A percentile compares a stretch with the other conserved stretches of the same genome.
Evolutionary conservation across 2,329 filamentous ascomycete genomes (phyloP).

Genomic region (Spiromastix sp.): DNA sequence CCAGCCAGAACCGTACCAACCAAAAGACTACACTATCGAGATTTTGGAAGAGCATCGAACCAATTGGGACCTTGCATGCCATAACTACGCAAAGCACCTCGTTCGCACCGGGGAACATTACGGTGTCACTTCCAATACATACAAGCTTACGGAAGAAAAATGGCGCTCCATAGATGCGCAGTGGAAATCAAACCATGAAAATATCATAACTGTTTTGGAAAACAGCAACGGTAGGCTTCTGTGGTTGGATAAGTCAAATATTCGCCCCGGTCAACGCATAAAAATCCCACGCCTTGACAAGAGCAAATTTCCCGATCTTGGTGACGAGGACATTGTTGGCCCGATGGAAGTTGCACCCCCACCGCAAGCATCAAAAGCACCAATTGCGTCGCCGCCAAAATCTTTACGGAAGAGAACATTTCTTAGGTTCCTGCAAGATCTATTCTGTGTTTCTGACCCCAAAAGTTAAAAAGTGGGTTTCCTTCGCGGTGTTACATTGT

Average conservation of each 20-base stretch:
- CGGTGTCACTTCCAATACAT: conserved; percentile 79
- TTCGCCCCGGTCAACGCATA: conserved; percentile 40
- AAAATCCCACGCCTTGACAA: conserved; percentile 37
- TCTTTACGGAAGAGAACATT: conserved; percentile 34
- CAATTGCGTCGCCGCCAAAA: conserved; percentile 26
- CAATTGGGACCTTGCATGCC: conserved; percentile 74
- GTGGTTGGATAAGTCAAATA: conserved; percentile 27
- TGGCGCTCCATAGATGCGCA: conserved; percentile 69
- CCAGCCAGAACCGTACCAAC: conserved; percentile 66
- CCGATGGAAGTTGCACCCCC: conserved; percentile 58
- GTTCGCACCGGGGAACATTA: conserved; percentile 85
- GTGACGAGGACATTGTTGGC: conserved; percentile 86
- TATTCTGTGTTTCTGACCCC: conserved; percentile 18
- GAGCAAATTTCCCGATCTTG: conserved; percentile 79
- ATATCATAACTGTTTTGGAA: conserved; percentile 45
- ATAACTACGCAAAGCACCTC: conserved; percentile 82
- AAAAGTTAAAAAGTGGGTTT: background rate
- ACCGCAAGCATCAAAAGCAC: conserved; percentile 16
- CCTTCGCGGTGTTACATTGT: background rate
- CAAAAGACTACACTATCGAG: conserved; percentile 50
- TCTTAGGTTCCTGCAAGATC: conserved; percentile 34
- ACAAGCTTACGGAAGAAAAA: conserved; percentile 74
- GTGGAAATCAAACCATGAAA: conserved; percentile 63
- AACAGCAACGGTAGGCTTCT: conserved; percentile 25
- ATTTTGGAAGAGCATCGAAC: conserved; percentile 56